Percentiles rank a stretch among this genome's conserved stretches.
Conservation (phyloP, 371 early-diverging fungal species). For the Thermomucor indicae-seudaticae region DNA sequence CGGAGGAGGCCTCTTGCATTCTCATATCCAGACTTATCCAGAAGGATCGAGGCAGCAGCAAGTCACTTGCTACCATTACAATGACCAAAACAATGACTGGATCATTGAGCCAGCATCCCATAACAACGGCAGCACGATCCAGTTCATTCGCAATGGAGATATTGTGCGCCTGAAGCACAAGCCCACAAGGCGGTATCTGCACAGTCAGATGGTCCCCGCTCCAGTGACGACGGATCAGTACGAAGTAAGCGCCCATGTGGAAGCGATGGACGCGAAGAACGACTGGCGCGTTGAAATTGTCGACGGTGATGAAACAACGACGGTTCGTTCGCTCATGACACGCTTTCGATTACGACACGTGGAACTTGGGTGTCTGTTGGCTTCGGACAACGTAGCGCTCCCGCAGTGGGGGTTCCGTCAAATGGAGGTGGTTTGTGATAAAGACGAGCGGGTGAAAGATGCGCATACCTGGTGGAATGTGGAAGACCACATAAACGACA, state of each 20-base stretch:
- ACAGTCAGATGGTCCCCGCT: slow-evolving; percentile 78
- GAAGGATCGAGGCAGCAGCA: slow-evolving; percentile 51
- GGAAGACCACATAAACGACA: slow-evolving; percentile 81
- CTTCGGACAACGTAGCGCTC: slow-evolving; percentile 66
- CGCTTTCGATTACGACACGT: slow-evolving; percentile 84
- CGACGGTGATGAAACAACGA: slow-evolving; percentile 44
- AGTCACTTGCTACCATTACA: slow-evolving; percentile 79
- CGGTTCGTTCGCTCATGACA: slow-evolving; percentile 76
- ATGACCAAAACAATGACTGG: slow-evolving; percentile 98
- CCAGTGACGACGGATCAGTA: slow-evolving; percentile 79
- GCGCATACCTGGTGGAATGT: slow-evolving; percentile 90
- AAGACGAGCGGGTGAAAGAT: slow-evolving; percentile 49
- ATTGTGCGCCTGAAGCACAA: slow-evolving; percentile 78
- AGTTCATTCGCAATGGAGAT: slow-evolving; percentile 74
- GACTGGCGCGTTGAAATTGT: slow-evolving; percentile 89
- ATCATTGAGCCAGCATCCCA: slow-evolving; percentile 32
- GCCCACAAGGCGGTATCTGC: slow-evolving; percentile 71
- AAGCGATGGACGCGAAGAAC: slow-evolving; percentile 67
- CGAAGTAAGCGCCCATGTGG: slow-evolving; percentile 84
- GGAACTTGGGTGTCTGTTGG: slow-evolving; percentile 74
- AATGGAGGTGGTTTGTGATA: slow-evolving; percentile 88
- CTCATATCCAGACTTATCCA: slow-evolving; percentile 93
- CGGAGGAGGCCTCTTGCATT: slow-evolving; percentile 97
- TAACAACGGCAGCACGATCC: slow-evolving; percentile 5
- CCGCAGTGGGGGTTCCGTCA: slow-evolving; percentile 99